Evolutionary conservation across 345 rosid species (phyloP).

Genomic region (Citrus inodora): DNA sequence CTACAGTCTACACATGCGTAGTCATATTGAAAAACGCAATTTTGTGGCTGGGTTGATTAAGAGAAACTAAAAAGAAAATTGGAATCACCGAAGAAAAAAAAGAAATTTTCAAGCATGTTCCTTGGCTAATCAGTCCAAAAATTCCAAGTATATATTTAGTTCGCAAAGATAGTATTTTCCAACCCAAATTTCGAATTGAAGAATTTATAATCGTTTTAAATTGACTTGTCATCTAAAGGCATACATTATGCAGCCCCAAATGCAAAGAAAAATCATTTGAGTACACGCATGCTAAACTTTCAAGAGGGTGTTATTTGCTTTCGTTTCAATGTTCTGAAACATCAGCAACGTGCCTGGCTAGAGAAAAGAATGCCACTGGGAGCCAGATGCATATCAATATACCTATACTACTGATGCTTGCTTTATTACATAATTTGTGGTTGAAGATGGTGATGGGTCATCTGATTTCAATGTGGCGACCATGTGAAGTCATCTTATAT

Average conservation of each 20-base stretch:
- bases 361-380: background rate
- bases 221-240: too few species aligned
- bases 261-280: background rate
- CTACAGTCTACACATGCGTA: background rate
- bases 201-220: too few species aligned
- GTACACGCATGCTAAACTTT: background rate
- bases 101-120: background rate
- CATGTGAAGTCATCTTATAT: constrained; percentile 21
- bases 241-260: background rate
- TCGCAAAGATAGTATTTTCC: background rate
- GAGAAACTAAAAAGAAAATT: background rate
- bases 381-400: background rate
- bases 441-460: constrained; percentile 27
- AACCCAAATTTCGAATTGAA: too few species aligned
- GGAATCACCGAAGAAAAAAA: background rate
- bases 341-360: background rate
- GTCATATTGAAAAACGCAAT: background rate
- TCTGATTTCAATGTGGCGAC: constrained; percentile 18
- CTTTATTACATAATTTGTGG: constrained; percentile 2
- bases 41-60: background rate
- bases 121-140: background rate
- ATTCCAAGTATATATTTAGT: background rate
- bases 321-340: background rate
- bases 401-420: background rate
- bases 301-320: constrained; percentile 6